Evolutionary conservation across 805 yeast genomes (phyloP).

Genomic region (Sugiyamaella floridensis): DNA sequence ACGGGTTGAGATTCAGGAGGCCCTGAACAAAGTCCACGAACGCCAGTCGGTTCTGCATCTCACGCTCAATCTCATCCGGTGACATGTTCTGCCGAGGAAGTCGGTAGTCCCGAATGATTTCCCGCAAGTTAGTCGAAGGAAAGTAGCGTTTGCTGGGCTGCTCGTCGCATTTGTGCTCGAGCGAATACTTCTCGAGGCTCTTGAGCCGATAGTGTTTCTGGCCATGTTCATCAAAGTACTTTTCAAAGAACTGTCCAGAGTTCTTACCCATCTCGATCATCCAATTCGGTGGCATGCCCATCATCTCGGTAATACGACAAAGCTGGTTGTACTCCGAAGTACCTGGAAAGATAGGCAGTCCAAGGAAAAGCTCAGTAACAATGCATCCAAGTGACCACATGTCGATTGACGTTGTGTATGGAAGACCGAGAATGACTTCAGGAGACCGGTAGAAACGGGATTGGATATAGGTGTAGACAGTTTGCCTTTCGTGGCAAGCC

Average conservation of each 20-base stretch:
- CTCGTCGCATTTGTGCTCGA: constrained; percentile 43
- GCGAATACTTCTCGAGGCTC: constrained; percentile 47
- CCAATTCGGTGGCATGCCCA: constrained; percentile 87
- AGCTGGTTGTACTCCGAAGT: constrained; percentile 89
- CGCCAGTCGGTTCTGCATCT: constrained; percentile 62
- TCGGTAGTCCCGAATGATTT: constrained; percentile 71
- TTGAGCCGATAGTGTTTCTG: constrained; percentile 36
- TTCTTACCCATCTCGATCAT: constrained; percentile 95
- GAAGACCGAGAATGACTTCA: constrained; percentile 85
- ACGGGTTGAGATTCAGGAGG: constrained; percentile 74
- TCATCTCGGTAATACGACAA: constrained; percentile 68
- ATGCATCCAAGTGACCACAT: constrained; percentile 98
- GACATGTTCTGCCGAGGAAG: constrained; percentile 32
- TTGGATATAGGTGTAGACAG: constrained; percentile 85
- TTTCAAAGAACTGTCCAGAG: constrained; percentile 60
- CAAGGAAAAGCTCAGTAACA: constrained; percentile 81
- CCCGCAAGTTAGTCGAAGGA: constrained; percentile 54
- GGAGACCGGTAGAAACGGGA: constrained; percentile 92
- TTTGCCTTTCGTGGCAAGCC: constrained; percentile 87
- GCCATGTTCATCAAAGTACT: constrained; percentile 34
- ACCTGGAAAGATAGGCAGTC: constrained; percentile 92
- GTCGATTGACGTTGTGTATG: constrained; percentile 88
- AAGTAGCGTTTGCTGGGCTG: constrained; percentile 83
- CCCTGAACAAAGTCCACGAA: constrained; percentile 74
- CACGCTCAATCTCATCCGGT: constrained; percentile 50